These are phyloP conservation scores for Alternaria sp. DNA, from an alignment of 2,329 filamentous ascomycete species.

Conservation along the genomic window DNA sequence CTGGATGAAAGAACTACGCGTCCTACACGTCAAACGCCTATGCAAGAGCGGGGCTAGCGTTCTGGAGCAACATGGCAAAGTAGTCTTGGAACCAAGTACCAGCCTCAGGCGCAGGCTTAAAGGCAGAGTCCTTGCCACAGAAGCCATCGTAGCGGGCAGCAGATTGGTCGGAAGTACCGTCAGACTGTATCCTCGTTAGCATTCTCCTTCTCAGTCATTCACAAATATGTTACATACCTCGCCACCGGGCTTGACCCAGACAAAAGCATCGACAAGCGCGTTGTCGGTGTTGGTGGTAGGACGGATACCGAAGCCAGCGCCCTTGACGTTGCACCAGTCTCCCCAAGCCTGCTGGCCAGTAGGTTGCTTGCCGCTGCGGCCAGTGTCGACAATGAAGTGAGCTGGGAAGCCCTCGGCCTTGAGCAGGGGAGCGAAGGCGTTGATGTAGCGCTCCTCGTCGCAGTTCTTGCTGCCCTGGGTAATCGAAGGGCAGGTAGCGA, in stretches of 20 bases:
- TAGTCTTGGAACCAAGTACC: slow-evolving; percentile 69
- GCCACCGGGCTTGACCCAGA: slow-evolving; percentile 73
- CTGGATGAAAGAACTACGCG: too few relatives aligned
- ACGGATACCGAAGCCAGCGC: slow-evolving; percentile 69
- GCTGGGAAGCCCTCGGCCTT: slow-evolving; percentile 56
- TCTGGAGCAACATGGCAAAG: slow-evolving; percentile 43
- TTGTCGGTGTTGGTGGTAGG: slow-evolving; percentile 68
- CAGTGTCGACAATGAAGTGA: slow-evolving; percentile 61
- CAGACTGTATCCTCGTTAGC: slow-evolving; percentile 28
- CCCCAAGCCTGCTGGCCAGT: slow-evolving; percentile 64
- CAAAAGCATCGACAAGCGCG: slow-evolving; percentile 67
- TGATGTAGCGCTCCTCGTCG: slow-evolving; percentile 61
- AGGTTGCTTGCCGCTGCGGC: slow-evolving; percentile 67
- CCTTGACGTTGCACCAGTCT: slow-evolving; percentile 71
- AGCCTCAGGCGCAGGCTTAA: slow-evolving; percentile 72
- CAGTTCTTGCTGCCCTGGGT: slow-evolving; percentile 57
- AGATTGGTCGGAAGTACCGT: slow-evolving; percentile 52
- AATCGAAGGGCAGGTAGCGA: slow-evolving; percentile 53
- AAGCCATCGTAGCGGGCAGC: slow-evolving; percentile 61
- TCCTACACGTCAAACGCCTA: neutral
- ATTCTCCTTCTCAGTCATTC: neutral
- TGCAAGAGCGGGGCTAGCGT: slow-evolving; percentile 42
- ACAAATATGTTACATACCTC: slow-evolving; percentile 38
- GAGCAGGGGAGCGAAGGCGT: slow-evolving; percentile 59
- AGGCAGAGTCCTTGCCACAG: slow-evolving; percentile 61